Percentiles rank a stretch among this genome's conserved stretches.
Conservation (phyloP, 208 protist species). For the Trichomonas tenax region DNA sequence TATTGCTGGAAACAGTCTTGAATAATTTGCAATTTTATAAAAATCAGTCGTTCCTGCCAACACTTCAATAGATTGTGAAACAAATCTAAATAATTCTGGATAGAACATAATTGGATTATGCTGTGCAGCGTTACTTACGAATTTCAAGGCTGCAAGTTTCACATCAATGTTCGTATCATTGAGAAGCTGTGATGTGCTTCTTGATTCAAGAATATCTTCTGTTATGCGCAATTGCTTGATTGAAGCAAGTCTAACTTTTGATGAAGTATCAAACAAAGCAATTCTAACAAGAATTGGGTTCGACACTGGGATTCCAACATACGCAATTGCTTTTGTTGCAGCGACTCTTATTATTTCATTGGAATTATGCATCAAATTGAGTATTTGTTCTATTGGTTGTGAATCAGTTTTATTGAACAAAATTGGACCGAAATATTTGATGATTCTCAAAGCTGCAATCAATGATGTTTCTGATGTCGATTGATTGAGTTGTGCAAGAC, state of each 20-base stretch:
- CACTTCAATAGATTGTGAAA: not conserved
- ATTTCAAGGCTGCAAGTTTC: not conserved
- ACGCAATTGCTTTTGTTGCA: not conserved
- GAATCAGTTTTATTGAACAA: not conserved
- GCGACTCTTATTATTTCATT: not conserved
- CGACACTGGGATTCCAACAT: not conserved
- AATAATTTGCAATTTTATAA: not conserved
- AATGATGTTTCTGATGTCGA: not conserved
- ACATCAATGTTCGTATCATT: not conserved
- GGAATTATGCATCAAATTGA: not conserved
- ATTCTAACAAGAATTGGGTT: not conserved
- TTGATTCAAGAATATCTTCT: not conserved
- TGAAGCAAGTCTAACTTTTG: not conserved
- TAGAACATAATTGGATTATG: not conserved
- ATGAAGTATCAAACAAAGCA: not conserved
- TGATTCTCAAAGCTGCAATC: not conserved
- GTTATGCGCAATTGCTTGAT: not conserved
- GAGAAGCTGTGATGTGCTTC: not conserved
- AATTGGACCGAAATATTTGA: not conserved
- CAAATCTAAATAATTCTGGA: not conserved
- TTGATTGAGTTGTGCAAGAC: not conserved
- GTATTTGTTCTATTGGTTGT: not conserved
- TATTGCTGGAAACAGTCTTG: not conserved
- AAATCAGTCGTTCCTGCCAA: not conserved
- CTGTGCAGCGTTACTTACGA: not conserved